Evolutionary conservation across 2,329 filamentous ascomycete species (phyloP), one percentile per base, ranked within the genome.

Genomic region (Diaporthe nobilis): DNA sequence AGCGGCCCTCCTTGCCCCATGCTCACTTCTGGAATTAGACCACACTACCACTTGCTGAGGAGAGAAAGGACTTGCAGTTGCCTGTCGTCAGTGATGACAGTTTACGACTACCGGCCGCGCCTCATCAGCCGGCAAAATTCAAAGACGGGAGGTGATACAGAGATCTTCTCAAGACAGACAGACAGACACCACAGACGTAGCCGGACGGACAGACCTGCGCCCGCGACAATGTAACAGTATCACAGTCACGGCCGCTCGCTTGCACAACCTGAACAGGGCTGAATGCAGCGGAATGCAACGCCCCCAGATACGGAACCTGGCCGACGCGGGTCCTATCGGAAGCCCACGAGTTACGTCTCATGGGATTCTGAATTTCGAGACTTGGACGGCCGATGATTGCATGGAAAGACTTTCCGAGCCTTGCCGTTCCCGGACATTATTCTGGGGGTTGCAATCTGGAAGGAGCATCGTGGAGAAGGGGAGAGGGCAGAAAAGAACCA

Each of bases 271-370:
- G 39, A 31, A 51, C 73, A 71, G 58, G 71, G 71, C 71, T 73
- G 71, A 65, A 34, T 55, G 57, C 53, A 34, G 42, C 47, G 49
- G 51, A 70, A 55, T 53, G 67, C 49, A 37, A 57, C 22, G 47
- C 31, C 37, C 10, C 34, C 47, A 53, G n/a, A 37, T 25, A 34
- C 65, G 65, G 65, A 70, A 70, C 49, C 31, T 70, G 22, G 47
- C 57, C 71, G 71, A 67, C 25, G 49, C 75, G 75, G 75, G 75
- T 74, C 68, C 68, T 72, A 10, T 65, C 75, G 75, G 75, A 75
- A 75, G 34, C 51, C 47, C 39, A 65, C 58, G 34, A 58, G 58
- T 70, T 49, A 31, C 25, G 42, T 63, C 39, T 37, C 60, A 55
- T 75, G 57, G 55, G 28, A 49, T 55, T 51, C 17, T 44, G 25